Percentiles rank a stretch among this genome's conserved stretches.
phyloP scores from a whole-genome alignment of 2,329 filamentous ascomycete genomes.

The Aspergillus jensenii region DNA sequence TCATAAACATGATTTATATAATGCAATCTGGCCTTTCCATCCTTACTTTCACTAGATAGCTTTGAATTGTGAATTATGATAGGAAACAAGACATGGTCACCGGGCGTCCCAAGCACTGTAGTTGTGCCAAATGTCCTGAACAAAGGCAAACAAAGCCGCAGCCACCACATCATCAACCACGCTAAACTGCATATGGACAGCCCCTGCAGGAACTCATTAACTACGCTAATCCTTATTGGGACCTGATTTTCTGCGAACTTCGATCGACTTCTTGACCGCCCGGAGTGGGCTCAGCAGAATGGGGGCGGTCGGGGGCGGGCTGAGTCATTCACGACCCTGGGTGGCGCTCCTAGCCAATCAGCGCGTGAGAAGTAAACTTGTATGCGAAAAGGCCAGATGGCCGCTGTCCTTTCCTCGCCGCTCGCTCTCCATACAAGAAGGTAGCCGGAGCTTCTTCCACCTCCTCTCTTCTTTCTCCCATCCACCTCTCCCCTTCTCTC shows the following conservation, averaged over 20 bases:
- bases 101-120: neutral
- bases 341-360: slow-evolving; percentile 35
- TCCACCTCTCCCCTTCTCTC: slow-evolving; percentile 10
- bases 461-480: slow-evolving; percentile 19
- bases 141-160: neutral
- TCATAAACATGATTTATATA: neutral
- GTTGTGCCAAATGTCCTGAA: slow-evolving; percentile 4
- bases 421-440: slow-evolving; percentile 33
- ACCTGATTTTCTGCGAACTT: slow-evolving; percentile 31
- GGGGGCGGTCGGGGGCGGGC: slow-evolving; percentile 23
- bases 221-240: neutral
- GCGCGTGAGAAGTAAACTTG: slow-evolving; percentile 38
- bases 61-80: neutral
- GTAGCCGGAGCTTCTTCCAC: slow-evolving; percentile 18
- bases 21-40: neutral
- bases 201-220: slow-evolving; percentile 7
- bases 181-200: neutral
- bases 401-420: slow-evolving; percentile 34
- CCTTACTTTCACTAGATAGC: neutral
- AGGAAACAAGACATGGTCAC: neutral
- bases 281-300: slow-evolving; percentile 15
- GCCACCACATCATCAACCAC: neutral
- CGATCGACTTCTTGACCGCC: slow-evolving; percentile 21
- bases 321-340: slow-evolving; percentile 30
- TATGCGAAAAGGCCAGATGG: slow-evolving; percentile 47